Percentiles rank a stretch among this genome's conserved stretches.
Evolutionary conservation across 306 rosid species (phyloP).

Genomic region (Vicia sativa): DNA sequence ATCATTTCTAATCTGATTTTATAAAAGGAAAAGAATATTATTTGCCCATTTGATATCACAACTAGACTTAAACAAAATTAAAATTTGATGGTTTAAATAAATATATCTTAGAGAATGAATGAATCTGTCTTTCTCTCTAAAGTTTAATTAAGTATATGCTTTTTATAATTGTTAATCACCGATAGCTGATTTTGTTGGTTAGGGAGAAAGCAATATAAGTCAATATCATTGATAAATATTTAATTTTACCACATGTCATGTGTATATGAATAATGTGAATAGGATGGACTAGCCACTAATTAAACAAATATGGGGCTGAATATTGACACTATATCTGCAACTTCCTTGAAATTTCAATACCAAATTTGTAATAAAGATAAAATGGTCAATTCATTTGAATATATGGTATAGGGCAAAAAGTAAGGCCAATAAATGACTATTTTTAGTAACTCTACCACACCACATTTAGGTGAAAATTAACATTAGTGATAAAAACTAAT

Average conservation of each 20-base stretch:
- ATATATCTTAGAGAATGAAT: slow-evolving; percentile 35
- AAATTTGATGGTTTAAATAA: slow-evolving; percentile 23
- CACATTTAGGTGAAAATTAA: slow-evolving; percentile 10
- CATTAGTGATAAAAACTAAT: slow-evolving; percentile 1
- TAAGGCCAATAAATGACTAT: slow-evolving; percentile 30
- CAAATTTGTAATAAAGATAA: slow-evolving; percentile 35
- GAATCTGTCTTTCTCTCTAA: slow-evolving; percentile 39
- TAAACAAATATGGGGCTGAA: slow-evolving; percentile 38
- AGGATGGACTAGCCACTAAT: slow-evolving; percentile 45
- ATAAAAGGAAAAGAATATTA: background rate
- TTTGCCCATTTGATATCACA: slow-evolving; percentile 43
- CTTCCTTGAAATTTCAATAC: slow-evolving; percentile 55
- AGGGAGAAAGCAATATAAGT: slow-evolving; percentile 39
- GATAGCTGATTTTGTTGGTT: slow-evolving; percentile 46
- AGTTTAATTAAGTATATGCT: slow-evolving; percentile 9
- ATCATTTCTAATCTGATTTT: slow-evolving; percentile 10
- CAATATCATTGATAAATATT: slow-evolving; percentile 35
- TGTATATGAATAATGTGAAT: slow-evolving; percentile 34
- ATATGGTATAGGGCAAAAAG: slow-evolving; percentile 8
- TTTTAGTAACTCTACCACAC: slow-evolving; percentile 25
- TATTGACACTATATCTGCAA: slow-evolving; percentile 44
- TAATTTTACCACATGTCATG: slow-evolving; percentile 41
- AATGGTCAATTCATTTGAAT: slow-evolving; percentile 35
- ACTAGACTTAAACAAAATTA: slow-evolving; percentile 31
- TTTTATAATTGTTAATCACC: slow-evolving; percentile 31